Evolutionary conservation across 1,284 basidiomycete species (phyloP).

Genomic region (Amylostereum chailletii): DNA sequence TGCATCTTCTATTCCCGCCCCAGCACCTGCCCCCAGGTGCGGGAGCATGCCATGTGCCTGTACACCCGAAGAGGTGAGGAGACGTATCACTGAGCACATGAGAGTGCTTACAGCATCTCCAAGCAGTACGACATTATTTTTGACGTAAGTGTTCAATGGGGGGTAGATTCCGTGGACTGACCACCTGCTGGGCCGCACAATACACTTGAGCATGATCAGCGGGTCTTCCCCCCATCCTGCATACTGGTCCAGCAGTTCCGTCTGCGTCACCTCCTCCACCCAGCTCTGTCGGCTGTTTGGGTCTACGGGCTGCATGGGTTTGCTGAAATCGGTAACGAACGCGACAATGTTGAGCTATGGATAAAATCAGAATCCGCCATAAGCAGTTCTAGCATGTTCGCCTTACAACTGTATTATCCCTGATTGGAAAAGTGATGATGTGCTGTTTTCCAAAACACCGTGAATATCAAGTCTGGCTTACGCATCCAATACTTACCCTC

Average conservation of each 20-base stretch:
- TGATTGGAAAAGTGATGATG: conserved; percentile 48
- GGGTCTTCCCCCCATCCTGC: conserved; percentile 42
- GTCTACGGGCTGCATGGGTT: conserved; percentile 27
- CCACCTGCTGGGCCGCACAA: conserved; percentile 49
- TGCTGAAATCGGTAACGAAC: conserved; percentile 33
- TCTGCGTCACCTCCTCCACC: conserved; percentile 33
- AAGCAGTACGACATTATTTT: conserved; percentile 40
- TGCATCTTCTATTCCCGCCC: conserved; percentile 57
- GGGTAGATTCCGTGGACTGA: conserved; percentile 46
- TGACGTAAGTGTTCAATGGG: conserved; percentile 36
- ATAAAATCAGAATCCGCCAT: background rate
- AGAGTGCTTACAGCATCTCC: conserved; percentile 44
- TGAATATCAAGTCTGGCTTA: background rate
- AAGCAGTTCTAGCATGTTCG: background rate
- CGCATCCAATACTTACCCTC: conserved; percentile 24
- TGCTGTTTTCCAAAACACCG: conserved; percentile 27
- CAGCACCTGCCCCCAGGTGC: conserved; percentile 54
- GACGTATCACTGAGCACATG: background rate
- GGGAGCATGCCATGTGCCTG: conserved; percentile 54
- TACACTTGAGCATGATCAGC: conserved; percentile 32
- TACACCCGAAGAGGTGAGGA: background rate
- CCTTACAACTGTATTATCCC: conserved; percentile 29
- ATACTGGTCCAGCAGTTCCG: conserved; percentile 39
- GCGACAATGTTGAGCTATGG: conserved; percentile 40
- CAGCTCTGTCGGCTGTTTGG: conserved; percentile 30